Conservation (phyloP, 306 rosid species). For the Quercus rubra region DNA sequence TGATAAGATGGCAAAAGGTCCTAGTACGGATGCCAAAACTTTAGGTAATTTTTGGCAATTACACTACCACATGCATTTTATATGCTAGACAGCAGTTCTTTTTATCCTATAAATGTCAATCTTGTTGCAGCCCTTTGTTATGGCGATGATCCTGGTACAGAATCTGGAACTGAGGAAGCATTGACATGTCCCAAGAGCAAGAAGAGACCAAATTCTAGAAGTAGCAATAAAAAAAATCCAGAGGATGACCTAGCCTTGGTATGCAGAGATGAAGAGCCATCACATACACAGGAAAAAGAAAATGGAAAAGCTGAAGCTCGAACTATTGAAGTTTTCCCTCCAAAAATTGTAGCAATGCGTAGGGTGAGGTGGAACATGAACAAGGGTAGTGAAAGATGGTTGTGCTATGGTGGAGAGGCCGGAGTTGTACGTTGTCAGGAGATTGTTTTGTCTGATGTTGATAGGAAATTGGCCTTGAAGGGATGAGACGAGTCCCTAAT, state of each 20-base stretch:
- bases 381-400: conserved; percentile 88
- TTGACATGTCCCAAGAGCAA: conserved; percentile 21
- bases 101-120: conserved; percentile 7
- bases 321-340: conserved; percentile 53
- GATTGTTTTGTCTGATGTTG: conserved; percentile 47
- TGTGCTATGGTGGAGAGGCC: conserved; percentile 84
- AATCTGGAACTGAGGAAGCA: conserved; percentile 43
- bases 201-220: conserved; percentile 28
- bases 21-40: conserved; percentile 34
- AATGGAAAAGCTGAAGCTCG: conserved; percentile 18
- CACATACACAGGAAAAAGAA: conserved; percentile 10
- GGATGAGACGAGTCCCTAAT: conserved; percentile 26
- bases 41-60: conserved; percentile 44
- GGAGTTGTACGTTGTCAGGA: conserved; percentile 85
- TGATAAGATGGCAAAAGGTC: conserved; percentile 24
- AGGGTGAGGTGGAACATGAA: conserved; percentile 93
- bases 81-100: background rate
- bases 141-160: conserved; percentile 29
- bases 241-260: conserved; percentile 22
- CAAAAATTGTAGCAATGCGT: conserved; percentile 65
- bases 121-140: conserved; percentile 43
- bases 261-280: conserved; percentile 32
- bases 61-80: conserved; percentile 1
- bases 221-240: conserved; percentile 32
- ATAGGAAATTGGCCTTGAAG: conserved; percentile 54